A percentile compares a stretch with the other conserved stretches of the same genome.
phyloP scores from a whole-genome alignment of 768 basidiomycete species.

The Dendrothele bispora region DNA sequence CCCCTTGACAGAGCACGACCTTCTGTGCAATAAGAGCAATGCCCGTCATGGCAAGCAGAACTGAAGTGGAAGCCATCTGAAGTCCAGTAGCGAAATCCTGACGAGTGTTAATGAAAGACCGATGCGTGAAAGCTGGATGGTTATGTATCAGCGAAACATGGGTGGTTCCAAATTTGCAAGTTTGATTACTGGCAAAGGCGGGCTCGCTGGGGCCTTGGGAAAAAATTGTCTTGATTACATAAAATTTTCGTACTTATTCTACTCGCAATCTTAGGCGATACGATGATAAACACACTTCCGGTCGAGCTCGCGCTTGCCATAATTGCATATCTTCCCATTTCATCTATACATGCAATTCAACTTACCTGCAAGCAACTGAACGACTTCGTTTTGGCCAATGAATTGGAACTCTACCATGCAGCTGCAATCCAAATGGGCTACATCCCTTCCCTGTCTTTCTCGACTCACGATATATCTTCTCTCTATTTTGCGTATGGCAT shows the following conservation, averaged over 20 bases:
- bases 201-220: too few relatives aligned
- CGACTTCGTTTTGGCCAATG: slow-evolving; percentile 45
- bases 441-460: slow-evolving; percentile 27
- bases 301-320: slow-evolving; percentile 55
- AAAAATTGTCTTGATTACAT: too few relatives aligned
- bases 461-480: too few relatives aligned
- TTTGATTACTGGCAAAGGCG: too few relatives aligned
- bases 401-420: slow-evolving; percentile 54
- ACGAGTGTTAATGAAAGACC: background rate
- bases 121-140: background rate
- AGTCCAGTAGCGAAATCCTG: background rate
- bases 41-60: background rate
- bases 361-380: slow-evolving; percentile 48
- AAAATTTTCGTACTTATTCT: too few relatives aligned
- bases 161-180: too few relatives aligned
- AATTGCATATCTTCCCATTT: slow-evolving; percentile 49
- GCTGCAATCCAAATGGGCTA: slow-evolving; percentile 56
- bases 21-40: background rate
- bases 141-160: too few relatives aligned
- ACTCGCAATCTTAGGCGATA: too few relatives aligned
- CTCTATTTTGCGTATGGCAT: slow-evolving; percentile 37
- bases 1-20: background rate
- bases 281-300: slow-evolving; percentile 51
- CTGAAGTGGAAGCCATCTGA: background rate
- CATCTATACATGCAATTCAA: slow-evolving; percentile 34